A percentile compares a stretch with the other conserved stretches of the same genome.
phyloP scores from a whole-genome alignment of 306 rosid genomes.

The Rosa multiflora region DNA sequence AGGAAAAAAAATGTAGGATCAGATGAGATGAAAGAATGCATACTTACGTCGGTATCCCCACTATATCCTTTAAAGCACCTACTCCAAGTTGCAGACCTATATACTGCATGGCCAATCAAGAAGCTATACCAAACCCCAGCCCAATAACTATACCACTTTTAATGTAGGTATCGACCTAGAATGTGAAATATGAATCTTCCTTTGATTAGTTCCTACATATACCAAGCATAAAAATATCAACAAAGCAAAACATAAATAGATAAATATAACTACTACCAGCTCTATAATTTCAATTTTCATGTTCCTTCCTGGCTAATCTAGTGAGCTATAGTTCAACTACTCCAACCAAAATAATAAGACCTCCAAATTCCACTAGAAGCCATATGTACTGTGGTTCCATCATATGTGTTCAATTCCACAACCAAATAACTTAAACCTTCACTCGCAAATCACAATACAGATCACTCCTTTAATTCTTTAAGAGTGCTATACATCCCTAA shows the following conservation, averaged over 20 bases:
- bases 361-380: neutral
- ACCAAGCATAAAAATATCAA: neutral
- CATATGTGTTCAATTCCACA: neutral
- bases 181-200: slow-evolving; percentile 28
- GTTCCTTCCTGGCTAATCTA: neutral
- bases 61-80: slow-evolving; percentile 67
- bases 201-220: slow-evolving; percentile 1
- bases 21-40: slow-evolving; percentile 14
- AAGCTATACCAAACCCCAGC: slow-evolving; percentile 80
- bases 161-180: slow-evolving; percentile 73
- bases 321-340: neutral
- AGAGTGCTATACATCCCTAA: neutral
- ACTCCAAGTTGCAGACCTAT: slow-evolving; percentile 74
- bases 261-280: neutral
- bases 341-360: neutral
- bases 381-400: neutral
- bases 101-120: slow-evolving; percentile 79
- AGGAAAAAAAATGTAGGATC: neutral
- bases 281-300: neutral
- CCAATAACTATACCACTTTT: slow-evolving; percentile 83
- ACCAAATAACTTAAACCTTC: neutral
- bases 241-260: neutral
- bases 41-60: slow-evolving; percentile 83
- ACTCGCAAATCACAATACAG: neutral
- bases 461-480: neutral